Base-by-base conservation (phyloP, 768 basidiomycete genomes). In the Butyriboletus loyo region DNA sequence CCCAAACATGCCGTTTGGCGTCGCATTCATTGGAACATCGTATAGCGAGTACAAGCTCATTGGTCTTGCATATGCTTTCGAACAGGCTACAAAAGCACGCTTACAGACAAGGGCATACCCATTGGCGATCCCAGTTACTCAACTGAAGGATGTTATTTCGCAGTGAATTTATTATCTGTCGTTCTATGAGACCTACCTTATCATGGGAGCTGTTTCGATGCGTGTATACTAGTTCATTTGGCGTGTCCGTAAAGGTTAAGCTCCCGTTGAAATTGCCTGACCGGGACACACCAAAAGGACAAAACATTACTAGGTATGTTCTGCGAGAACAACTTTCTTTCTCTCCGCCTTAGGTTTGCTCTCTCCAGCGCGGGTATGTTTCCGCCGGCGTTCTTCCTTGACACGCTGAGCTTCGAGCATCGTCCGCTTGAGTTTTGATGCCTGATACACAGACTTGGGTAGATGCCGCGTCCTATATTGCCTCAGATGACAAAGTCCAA, bases 311-410 rank as follows among this genome's bases (percentile, higher is more conserved):
- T 67, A 69, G 31, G 64, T 66, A 75, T 96, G 92, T 73, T 94
- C 91, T 40, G 77, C 77, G 55, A 93, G 73, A 55, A 98, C 89
- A 37, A 86, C 74, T 68, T 89, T 95, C 75, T 93, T 94, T 71
- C 87, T 82, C 77, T 94, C 94, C 36, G 93, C 83, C 66, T 88
- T 91, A 9, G 96, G 96, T 65, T 93, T 97, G 70, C 70, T 81
- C 67, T 86, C 84, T 39, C 93, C 94, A 13, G 83, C 84, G 25
- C 92, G 79, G 7, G 95, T 88, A 68, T 98, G 96, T 64, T 86
- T 87, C 67, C 95, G 76, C 57, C 96, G 77, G 58, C 94, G 81
- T 67, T 98, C 95, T 63, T 99, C 94, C 74, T 97, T 98, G 78
- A 88, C 89, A 52, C 87, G 82, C 38, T 77, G 77, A 4, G 93